phyloP scores from a whole-genome alignment of 2,329 filamentous ascomycete species.

The Aspergillus glaucus region DNA sequence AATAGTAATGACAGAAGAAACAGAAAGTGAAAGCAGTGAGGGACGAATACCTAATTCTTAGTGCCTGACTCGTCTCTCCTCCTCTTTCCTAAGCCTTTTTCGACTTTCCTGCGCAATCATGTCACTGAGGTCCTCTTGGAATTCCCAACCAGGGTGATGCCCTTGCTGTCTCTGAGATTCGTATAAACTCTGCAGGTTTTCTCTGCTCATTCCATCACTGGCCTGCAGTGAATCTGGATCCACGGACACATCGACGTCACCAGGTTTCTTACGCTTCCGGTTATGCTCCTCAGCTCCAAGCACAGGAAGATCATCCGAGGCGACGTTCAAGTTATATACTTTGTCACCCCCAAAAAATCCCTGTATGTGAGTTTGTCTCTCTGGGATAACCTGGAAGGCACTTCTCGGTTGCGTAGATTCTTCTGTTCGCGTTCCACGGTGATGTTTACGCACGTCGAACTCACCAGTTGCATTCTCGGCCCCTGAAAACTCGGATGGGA shows the following conservation, averaged over 20 bases:
- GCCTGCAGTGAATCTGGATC: slow-evolving; percentile 73
- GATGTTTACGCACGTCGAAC: slow-evolving; percentile 83
- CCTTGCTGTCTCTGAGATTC: slow-evolving; percentile 63
- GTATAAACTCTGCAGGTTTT: slow-evolving; percentile 73
- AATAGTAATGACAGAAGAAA: not conserved
- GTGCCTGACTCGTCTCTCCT: slow-evolving; percentile 63
- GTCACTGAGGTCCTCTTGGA: slow-evolving; percentile 85
- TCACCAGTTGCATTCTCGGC: slow-evolving; percentile 75
- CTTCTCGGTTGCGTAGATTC: slow-evolving; percentile 66
- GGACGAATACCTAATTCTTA: slow-evolving; percentile 9
- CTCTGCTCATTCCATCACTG: slow-evolving; percentile 74
- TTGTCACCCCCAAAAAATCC: slow-evolving; percentile 96
- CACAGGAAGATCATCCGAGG: slow-evolving; percentile 57
- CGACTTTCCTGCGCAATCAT: slow-evolving; percentile 93
- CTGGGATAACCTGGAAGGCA: slow-evolving; percentile 84
- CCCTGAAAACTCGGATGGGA: slow-evolving; percentile 71
- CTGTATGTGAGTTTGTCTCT: slow-evolving; percentile 75
- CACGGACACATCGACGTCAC: slow-evolving; percentile 87
- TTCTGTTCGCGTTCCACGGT: slow-evolving; percentile 81
- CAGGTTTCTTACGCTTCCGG: slow-evolving; percentile 88
- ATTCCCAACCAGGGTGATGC: slow-evolving; percentile 63
- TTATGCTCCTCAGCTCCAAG: slow-evolving; percentile 73
- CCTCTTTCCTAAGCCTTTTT: slow-evolving; percentile 83
- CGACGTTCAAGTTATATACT: slow-evolving; percentile 75
- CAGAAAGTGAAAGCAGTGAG: not conserved